A percentile compares a stretch with the other conserved stretches of the same genome.
Evolutionary conservation across 2,329 filamentous ascomycete species (phyloP).

Genomic region (Alternaria incomplexa): DNA sequence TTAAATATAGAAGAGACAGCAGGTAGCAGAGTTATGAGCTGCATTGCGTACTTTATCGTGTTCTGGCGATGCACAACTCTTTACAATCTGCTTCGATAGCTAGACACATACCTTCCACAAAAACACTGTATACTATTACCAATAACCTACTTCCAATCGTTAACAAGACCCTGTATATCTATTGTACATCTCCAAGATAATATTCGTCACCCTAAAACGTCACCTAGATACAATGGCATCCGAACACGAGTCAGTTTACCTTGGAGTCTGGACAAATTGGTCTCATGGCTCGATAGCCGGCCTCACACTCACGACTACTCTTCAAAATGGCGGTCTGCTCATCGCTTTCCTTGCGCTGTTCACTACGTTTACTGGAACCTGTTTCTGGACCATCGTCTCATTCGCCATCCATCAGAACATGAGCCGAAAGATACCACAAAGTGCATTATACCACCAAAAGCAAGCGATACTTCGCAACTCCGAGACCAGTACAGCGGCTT

Average conservation of each 20-base stretch:
- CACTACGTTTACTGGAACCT: constrained; percentile 35
- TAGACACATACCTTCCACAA: background rate
- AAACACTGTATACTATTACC: background rate
- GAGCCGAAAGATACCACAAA: constrained; percentile 14
- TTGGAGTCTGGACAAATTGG: constrained; percentile 20
- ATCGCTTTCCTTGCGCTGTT: constrained; percentile 37
- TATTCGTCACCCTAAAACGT: background rate
- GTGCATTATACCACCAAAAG: constrained; percentile 40
- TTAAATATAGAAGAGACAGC: background rate
- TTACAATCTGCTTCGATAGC: background rate
- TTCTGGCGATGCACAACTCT: background rate
- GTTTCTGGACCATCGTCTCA: constrained; percentile 40
- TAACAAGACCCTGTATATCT: background rate
- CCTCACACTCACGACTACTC: constrained; percentile 40
- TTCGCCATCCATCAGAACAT: constrained; percentile 19
- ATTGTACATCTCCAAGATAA: background rate
- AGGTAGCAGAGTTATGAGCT: background rate
- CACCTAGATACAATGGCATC: background rate
- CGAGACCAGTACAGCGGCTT: constrained; percentile 25
- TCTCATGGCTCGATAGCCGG: constrained; percentile 36
- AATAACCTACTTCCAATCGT: background rate
- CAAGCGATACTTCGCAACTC: constrained; percentile 45
- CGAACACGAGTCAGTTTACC: background rate
- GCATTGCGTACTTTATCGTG: background rate
- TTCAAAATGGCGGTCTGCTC: constrained; percentile 38